Base-by-base conservation (phyloP, 352 stramenopile species). In the Phytophthora foliorum region DNA sequence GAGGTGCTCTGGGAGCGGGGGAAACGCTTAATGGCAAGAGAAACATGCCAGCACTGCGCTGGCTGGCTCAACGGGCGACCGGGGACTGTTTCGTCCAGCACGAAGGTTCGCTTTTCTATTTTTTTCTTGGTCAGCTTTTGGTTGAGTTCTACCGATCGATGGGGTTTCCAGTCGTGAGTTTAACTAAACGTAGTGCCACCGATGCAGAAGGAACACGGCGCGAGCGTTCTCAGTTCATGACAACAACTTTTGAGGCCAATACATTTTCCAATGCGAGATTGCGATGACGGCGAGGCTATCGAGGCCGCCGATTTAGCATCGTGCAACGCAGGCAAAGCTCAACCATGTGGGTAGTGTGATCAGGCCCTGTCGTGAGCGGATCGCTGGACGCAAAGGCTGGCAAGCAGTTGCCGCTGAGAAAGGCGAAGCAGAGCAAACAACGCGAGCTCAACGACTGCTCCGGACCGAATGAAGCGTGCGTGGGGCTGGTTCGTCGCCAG, bases 21-120 rank as follows among this genome's bases (percentile, higher is more conserved):
- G 69, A 73, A 78, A 78, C 61, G 71, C 56, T 72, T 67, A 78
- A 75, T 75, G 60, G 58, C 21, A 49, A 49, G 65, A 44, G 44
- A 45, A 67, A 70, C 38, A 60, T 64, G 49, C 50, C 63, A 57
- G 67, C 49, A 24, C 22, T 69, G 64, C 54, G 68, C 69, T 67
- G 69, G 57, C 57, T 72, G 69, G 57, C 57, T 72, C 51, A 77
- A 46, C 57, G 42, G 45, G 32, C 55, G 24, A 41, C 27, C 27
- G 19, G 6, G 39, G 61, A 77, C 70, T 78, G 70, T 75, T 75
- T 78, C 66, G 70, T 74, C 60, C 55, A 66, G 55, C 65, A 53
- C 5, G 27, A 34, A n/a, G 52, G 38, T 63, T 75, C 62, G 41
- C 51, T 51, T 72, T 76, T 76, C 58, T 61, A 74, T 56, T 64